A percentile compares a stretch with the other conserved stretches of the same genome.
Conservation (phyloP, 371 early-diverging fungal species). For the Batkoa obscura region DNA sequence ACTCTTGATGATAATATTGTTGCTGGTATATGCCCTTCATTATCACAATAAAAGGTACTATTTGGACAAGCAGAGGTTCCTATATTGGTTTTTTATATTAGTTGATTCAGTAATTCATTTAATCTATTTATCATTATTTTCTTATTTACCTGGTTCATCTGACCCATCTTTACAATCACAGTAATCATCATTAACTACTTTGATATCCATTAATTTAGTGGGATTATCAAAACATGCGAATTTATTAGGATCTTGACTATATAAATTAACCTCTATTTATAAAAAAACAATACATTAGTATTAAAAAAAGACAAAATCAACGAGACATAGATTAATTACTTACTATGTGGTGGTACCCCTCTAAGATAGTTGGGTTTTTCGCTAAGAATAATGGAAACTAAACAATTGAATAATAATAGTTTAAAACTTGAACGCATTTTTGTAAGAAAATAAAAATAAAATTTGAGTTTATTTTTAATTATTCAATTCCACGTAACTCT, state of each 20-base stretch:
- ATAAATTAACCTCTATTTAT: slow-evolving; percentile 1
- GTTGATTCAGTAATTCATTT: no score
- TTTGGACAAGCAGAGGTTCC: slow-evolving; percentile 82
- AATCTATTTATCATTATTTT: background rate
- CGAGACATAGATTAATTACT: no score
- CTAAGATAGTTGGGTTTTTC: no score
- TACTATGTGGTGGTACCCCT: no score
- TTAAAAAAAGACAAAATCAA: no score
- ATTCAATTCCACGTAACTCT: no score
- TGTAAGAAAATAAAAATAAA: no score
- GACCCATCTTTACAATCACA: slow-evolving; percentile 90
- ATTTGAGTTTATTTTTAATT: no score
- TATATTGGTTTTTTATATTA: slow-evolving; percentile 8
- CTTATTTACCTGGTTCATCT: slow-evolving; percentile 69
- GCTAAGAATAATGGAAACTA: no score
- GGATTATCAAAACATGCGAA: slow-evolving; percentile 23
- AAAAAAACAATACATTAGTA: background rate
- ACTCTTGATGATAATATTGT: slow-evolving; percentile 50
- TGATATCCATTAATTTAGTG: slow-evolving; percentile 35
- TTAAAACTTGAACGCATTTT: no score
- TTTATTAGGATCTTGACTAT: slow-evolving; percentile 1
- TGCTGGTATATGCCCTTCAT: slow-evolving; percentile 50
- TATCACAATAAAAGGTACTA: slow-evolving; percentile 58
- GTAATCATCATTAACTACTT: slow-evolving; percentile 81
- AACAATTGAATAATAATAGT: no score